These are phyloP conservation scores for Bruguiera sexangula DNA, from an alignment of 345 rosid species.

Conservation along the genomic window DNA sequence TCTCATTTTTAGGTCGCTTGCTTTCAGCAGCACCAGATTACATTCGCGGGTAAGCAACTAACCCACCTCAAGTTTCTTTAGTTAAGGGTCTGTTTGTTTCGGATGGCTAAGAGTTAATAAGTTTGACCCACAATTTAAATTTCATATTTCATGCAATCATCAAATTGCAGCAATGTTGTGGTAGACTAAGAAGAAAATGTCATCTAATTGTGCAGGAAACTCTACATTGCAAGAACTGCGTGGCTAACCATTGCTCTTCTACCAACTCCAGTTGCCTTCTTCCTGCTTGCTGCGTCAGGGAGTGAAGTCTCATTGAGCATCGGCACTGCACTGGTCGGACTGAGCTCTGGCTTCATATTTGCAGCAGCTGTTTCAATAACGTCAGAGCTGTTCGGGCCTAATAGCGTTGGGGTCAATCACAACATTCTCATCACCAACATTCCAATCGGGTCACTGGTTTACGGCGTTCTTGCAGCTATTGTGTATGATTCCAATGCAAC, in stretches of 20 bases:
- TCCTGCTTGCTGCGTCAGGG: slow-evolving; percentile 60
- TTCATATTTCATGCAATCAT: no score
- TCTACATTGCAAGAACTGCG: slow-evolving; percentile 89
- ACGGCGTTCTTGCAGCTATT: slow-evolving; percentile 77
- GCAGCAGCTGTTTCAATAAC: slow-evolving; percentile 95
- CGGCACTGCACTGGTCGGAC: slow-evolving; percentile 67
- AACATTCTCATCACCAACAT: slow-evolving; percentile 91
- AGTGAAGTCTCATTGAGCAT: slow-evolving; percentile 41
- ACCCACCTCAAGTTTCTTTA: neutral
- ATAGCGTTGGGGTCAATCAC: slow-evolving; percentile 89
- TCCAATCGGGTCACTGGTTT: slow-evolving; percentile 78
- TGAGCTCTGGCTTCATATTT: slow-evolving; percentile 92
- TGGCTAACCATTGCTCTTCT: slow-evolving; percentile 77
- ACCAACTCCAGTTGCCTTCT: slow-evolving; percentile 84
- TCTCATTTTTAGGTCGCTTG: slow-evolving; percentile 95
- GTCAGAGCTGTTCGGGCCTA: slow-evolving; percentile 89
- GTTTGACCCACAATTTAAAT: no score
- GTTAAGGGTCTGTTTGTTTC: no score
- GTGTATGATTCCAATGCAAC: slow-evolving; percentile 63
- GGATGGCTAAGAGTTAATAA: no score
- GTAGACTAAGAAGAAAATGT: no score
- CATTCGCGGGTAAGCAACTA: slow-evolving; percentile 59
- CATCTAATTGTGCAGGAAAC: slow-evolving; percentile 44
- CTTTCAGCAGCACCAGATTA: slow-evolving; percentile 90
- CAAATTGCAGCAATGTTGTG: no score